Evolutionary conservation across 495 filamentous ascomycete genomes (phyloP).

Genomic region (Xylaria cubensis): DNA sequence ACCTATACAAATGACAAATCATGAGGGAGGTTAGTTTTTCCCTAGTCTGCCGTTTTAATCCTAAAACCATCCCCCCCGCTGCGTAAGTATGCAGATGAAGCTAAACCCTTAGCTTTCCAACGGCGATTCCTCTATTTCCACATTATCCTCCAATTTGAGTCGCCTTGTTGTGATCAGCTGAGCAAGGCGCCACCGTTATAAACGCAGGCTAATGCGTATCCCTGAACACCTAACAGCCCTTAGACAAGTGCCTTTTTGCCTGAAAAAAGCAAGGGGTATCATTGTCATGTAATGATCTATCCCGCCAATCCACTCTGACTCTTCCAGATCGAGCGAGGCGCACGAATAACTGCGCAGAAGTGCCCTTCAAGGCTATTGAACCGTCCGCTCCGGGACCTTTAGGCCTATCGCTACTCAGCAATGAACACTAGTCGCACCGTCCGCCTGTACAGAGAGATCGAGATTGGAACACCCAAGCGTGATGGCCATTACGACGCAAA

Average conservation of each 20-base stretch:
- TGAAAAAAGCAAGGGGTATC: constrained; percentile 24
- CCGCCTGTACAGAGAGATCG: constrained; percentile 17
- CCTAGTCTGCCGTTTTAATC: neutral
- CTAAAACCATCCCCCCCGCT: neutral
- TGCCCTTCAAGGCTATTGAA: neutral
- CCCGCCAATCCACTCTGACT: constrained; percentile 13
- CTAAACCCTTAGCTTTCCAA: neutral
- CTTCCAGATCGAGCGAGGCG: constrained; percentile 9
- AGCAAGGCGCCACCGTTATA: constrained; percentile 13
- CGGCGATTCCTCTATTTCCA: neutral
- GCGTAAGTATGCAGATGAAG: neutral
- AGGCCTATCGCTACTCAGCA: neutral
- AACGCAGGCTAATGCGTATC: neutral
- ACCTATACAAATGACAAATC: constrained; percentile 9
- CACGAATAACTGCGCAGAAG: constrained; percentile 1
- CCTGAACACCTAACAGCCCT: constrained; percentile 18
- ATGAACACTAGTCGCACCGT: neutral
- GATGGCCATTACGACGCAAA: constrained; percentile 21
- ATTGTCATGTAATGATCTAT: constrained; percentile 20
- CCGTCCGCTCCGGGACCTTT: constrained; percentile 1
- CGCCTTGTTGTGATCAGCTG: neutral
- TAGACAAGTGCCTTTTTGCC: neutral
- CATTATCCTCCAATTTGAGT: neutral
- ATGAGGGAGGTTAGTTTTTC: neutral
- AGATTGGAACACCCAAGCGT: constrained; percentile 26